Conservation (phyloP, 768 basidiomycete species). For the Termitomyces sp. region DNA sequence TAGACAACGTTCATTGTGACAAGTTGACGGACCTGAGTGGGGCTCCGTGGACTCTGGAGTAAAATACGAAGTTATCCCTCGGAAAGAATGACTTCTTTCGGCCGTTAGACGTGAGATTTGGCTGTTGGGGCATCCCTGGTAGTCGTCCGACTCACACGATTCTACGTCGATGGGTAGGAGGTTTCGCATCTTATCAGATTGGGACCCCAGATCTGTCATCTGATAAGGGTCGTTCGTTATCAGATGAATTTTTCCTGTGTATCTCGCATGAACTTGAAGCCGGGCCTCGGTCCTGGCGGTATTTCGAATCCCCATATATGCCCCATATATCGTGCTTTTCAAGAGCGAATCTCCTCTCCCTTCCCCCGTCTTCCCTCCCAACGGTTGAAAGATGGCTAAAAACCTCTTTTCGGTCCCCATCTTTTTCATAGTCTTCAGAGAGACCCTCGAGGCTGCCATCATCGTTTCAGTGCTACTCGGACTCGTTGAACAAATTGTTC, state of each 20-base stretch:
- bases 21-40: neutral
- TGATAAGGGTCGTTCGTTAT: constrained; percentile 25
- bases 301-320: constrained; percentile 10
- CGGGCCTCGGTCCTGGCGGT: neutral
- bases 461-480: constrained; percentile 91
- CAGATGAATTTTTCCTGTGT: constrained; percentile 17
- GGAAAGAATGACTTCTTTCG: neutral
- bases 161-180: neutral
- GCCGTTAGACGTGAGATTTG: neutral
- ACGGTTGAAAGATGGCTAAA: constrained; percentile 50
- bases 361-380: constrained; percentile 12
- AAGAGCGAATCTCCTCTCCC: neutral
- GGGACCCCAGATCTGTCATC: constrained; percentile 22
- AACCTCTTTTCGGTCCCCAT: constrained; percentile 88
- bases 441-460: constrained; percentile 90
- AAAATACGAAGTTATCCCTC: neutral
- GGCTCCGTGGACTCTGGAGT: neutral
- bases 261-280: neutral
- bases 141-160: neutral
- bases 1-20: neutral
- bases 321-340: neutral
- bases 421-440: constrained; percentile 96
- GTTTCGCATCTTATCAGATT: constrained; percentile 35
- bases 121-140: neutral
- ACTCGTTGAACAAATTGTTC: constrained; percentile 84